Conservation (phyloP, 2,329 filamentous ascomycete genomes). For the Fusarium miscanthi region DNA sequence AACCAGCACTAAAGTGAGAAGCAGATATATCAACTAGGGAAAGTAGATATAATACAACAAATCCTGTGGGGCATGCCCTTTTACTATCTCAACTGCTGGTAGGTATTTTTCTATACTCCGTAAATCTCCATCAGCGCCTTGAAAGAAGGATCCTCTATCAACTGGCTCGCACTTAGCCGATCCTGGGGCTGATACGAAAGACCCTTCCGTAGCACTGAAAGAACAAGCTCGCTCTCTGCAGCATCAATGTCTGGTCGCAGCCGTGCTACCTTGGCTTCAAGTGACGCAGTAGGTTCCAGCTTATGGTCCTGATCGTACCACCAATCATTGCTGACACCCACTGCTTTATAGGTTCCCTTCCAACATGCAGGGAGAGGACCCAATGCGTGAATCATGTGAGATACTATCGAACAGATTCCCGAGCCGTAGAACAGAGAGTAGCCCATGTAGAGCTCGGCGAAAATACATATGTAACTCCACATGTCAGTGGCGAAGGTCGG, state of each 20-base stretch:
- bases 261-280: background rate
- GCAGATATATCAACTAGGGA: too few species aligned
- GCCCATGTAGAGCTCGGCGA: background rate
- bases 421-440: background rate
- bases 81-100: background rate
- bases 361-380: fast-evolving
- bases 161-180: background rate
- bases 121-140: fast-evolving
- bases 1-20: too few species aligned
- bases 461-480: background rate
- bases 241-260: fast-evolving
- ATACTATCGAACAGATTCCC: background rate
- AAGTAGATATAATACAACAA: too few species aligned
- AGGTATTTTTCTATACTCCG: fast-evolving
- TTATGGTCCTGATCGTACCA: background rate
- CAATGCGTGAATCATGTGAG: fast-evolving
- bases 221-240: background rate
- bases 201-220: fast-evolving
- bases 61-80: fast-evolving
- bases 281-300: background rate
- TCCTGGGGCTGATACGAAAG: background rate
- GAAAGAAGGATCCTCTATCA: background rate
- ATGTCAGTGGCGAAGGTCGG: background rate
- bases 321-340: fast-evolving
- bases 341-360: background rate